Evolutionary conservation across 805 yeast genomes (phyloP), one percentile per base, ranked within the genome.

Genomic region (Hanseniaspora occidentalis): DNA sequence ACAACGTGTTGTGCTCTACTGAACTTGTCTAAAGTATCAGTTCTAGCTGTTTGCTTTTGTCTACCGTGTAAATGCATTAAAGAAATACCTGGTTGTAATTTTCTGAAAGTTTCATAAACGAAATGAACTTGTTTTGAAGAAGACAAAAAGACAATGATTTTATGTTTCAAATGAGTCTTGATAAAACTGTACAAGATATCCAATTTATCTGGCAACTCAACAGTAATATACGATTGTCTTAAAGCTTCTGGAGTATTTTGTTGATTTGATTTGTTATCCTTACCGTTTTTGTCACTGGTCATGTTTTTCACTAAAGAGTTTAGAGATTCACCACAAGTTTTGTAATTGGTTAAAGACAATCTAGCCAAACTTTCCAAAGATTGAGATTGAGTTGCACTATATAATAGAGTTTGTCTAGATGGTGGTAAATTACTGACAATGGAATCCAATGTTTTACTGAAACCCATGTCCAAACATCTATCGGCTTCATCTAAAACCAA

Each of bases 401-500:
- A 88, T 37, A 86, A 60, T 38, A 86, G 57, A 0, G 96, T 85
- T 56, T 88, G 96, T 55, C 95, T 71, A 3, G 77, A 69, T 9
- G 80, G 75, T 1, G 95, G 94, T 45, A 86, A 63, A 56, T 81
- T 84, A 36, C 74, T 72, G 21, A 86, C 62, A 40, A 86, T 86
- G 23, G 79, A 80, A 56, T 88, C 95, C 45, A 86, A 61, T 35
- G 92, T 81, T 50, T 74, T 75, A 54, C 77, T 78, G 68, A 86
- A 86, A 6, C 96, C 96, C 94, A 88, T 84, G 60, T 86, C 96
- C 50, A 86, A 64, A 51, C 92, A 84, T 49, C 96, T 67, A 55
- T 86, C 96, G 0, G 96, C 96, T 59, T 86, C 96, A 58, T 86
- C 96, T 39, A 86, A 60, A 2, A 86, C 86, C 35, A 86, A 62